Evolutionary conservation across 73 alveolate genomes (phyloP).

Genomic region (Symbiodinium pilosum): DNA sequence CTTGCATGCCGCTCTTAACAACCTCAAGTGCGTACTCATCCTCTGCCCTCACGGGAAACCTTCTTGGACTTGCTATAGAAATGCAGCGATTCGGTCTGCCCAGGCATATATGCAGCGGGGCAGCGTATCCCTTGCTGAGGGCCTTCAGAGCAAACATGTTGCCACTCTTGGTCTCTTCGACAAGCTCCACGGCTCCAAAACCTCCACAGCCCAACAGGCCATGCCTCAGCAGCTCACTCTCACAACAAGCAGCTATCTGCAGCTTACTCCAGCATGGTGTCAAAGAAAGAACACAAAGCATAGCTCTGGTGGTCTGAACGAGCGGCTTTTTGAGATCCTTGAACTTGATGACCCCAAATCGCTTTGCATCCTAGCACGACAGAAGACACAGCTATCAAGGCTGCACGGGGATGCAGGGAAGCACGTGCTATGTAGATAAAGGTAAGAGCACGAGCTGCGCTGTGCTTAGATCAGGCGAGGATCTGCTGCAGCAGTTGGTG

Average conservation of each 20-base stretch:
- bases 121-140: slow-evolving; percentile 73
- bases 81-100: too few species aligned
- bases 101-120: not conserved
- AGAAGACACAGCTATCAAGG: too few species aligned
- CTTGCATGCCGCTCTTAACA: slow-evolving; percentile 83
- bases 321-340: slow-evolving; percentile 69
- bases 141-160: slow-evolving; percentile 70
- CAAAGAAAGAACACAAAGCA: too few species aligned
- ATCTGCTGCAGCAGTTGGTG: slow-evolving; percentile 22
- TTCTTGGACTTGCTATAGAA: too few species aligned
- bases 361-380: slow-evolving; percentile 53
- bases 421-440: too few species aligned
- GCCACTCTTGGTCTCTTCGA: slow-evolving; percentile 57
- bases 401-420: too few species aligned
- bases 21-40: too few species aligned
- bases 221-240: not conserved
- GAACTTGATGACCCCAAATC: slow-evolving; percentile 84
- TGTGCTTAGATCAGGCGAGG: not conserved
- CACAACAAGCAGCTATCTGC: too few species aligned
- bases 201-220: slow-evolving; percentile 94
- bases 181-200: slow-evolving; percentile 92
- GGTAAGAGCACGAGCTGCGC: not conserved
- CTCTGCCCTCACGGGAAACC: too few species aligned
- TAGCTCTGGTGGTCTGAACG: not conserved
- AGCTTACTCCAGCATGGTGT: too few species aligned